phyloP scores from a whole-genome alignment of 2,329 filamentous ascomycete species.

The Aureobasidium uvarum region DNA sequence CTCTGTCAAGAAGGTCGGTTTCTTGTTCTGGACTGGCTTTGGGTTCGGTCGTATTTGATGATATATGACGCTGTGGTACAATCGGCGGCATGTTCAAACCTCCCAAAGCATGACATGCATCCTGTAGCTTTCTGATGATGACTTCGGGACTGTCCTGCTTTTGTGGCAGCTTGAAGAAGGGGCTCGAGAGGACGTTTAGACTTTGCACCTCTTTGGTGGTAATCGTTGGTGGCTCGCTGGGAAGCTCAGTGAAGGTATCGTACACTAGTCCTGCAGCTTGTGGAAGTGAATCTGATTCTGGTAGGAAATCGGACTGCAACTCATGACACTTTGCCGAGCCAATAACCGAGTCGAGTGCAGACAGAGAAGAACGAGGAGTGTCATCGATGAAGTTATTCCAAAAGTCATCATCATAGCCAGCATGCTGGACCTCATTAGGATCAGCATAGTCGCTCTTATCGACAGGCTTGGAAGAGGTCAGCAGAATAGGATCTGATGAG shows the following conservation, averaged over 20 bases:
- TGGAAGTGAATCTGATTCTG: background rate
- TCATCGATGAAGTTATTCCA: conserved; percentile 37
- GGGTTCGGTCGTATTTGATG: background rate
- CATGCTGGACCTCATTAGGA: conserved; percentile 25
- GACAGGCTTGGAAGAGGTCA: background rate
- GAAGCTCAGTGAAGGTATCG: conserved; percentile 2
- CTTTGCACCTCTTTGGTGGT: background rate
- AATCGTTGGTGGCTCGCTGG: background rate
- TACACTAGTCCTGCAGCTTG: conserved; percentile 1
- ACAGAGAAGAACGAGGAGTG: conserved; percentile 16
- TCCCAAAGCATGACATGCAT: conserved; percentile 23
- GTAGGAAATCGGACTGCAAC: background rate
- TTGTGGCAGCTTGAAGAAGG: background rate
- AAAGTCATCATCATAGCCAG: conserved; percentile 36
- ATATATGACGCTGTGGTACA: background rate
- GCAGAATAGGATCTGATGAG: conserved; percentile 3
- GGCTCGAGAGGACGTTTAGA: background rate
- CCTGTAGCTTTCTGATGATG: conserved; percentile 26
- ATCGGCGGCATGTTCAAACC: conserved; percentile 21
- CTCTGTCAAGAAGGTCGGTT: background rate
- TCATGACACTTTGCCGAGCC: background rate
- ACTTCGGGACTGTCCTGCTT: conserved; percentile 17
- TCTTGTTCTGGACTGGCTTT: background rate
- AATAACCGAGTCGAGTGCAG: conserved; percentile 13
- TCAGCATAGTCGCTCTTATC: conserved; percentile 21